Percentiles rank a stretch among this genome's conserved stretches.
phyloP scores from a whole-genome alignment of 1,139 yeast species.

The Candida neerlandica region DNA sequence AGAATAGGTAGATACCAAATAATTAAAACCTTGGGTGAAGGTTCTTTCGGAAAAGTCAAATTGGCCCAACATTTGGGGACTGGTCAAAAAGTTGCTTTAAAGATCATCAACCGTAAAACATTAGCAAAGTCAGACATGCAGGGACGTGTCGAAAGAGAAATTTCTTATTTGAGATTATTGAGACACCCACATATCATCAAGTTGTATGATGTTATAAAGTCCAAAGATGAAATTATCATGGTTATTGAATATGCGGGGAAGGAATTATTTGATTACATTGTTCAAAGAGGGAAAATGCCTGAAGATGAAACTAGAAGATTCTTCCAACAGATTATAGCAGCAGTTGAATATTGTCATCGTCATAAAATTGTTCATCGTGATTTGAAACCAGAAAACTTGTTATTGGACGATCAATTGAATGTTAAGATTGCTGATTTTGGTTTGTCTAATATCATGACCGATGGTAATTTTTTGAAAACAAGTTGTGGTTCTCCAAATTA shows the following conservation, averaged over 20 bases:
- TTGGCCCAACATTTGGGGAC: constrained; percentile 92
- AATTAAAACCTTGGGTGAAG: constrained; percentile 93
- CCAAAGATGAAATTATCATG: constrained; percentile 96
- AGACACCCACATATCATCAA: constrained; percentile 98
- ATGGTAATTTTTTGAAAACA: constrained; percentile 93
- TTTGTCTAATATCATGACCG: constrained; percentile 94
- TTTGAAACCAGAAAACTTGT: constrained; percentile 89
- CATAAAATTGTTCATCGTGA: constrained; percentile 98
- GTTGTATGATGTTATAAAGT: constrained; percentile 92
- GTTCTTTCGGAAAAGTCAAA: constrained; percentile 96
- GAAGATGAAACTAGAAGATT: constrained; percentile 94
- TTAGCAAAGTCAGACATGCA: constrained; percentile 97
- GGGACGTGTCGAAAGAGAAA: constrained; percentile 94
- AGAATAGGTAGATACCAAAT: constrained; percentile 92
- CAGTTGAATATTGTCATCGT: constrained; percentile 96
- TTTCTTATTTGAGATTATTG: constrained; percentile 80
- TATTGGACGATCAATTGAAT: constrained; percentile 86
- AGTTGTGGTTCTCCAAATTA: constrained; percentile 97
- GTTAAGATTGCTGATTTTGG: constrained; percentile 98
- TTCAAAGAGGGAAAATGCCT: constrained; percentile 92
- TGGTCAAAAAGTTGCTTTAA: constrained; percentile 91
- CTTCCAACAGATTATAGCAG: constrained; percentile 96
- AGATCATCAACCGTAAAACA: constrained; percentile 91
- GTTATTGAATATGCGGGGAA: constrained; percentile 97
- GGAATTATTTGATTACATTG: constrained; percentile 93